Conservation (phyloP, 108 stramenopile genomes). For the Conticribra guillardii region DNA sequence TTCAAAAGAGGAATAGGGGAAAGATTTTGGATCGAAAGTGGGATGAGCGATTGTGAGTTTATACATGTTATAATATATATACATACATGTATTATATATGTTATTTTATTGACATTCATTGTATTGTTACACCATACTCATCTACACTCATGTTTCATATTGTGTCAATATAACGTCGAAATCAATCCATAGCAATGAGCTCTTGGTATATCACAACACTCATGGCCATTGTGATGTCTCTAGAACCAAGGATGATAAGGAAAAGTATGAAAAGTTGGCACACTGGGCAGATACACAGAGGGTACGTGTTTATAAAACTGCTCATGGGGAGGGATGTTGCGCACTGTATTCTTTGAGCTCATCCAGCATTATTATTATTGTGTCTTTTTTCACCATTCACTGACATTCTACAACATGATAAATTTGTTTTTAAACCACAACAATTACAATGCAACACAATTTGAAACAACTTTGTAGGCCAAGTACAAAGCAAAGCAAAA, state of each 20-base stretch:
- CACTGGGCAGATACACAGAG: neutral
- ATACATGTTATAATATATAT: neutral
- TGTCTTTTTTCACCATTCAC: neutral
- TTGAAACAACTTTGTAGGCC: neutral
- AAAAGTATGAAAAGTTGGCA: neutral
- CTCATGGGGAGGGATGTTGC: too few relatives aligned
- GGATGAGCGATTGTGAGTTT: neutral
- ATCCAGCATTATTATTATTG: too few relatives aligned
- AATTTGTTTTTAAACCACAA: too few relatives aligned
- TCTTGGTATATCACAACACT: neutral
- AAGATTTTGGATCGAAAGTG: neutral
- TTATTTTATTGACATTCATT: neutral
- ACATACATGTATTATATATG: neutral
- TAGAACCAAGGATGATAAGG: neutral
- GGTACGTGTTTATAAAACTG: neutral
- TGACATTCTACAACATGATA: neutral
- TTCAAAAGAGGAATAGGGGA: neutral
- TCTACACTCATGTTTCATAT: neutral
- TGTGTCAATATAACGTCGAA: neutral
- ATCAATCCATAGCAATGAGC: neutral
- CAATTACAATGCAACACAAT: too few relatives aligned
- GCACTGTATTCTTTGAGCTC: too few relatives aligned
- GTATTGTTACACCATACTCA: neutral
- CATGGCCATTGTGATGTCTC: neutral
- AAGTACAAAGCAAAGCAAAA: neutral